These are phyloP conservation scores for Pseudocercospora cruenta DNA, from an alignment of 2,329 filamentous ascomycete species.

Conservation along the genomic window DNA sequence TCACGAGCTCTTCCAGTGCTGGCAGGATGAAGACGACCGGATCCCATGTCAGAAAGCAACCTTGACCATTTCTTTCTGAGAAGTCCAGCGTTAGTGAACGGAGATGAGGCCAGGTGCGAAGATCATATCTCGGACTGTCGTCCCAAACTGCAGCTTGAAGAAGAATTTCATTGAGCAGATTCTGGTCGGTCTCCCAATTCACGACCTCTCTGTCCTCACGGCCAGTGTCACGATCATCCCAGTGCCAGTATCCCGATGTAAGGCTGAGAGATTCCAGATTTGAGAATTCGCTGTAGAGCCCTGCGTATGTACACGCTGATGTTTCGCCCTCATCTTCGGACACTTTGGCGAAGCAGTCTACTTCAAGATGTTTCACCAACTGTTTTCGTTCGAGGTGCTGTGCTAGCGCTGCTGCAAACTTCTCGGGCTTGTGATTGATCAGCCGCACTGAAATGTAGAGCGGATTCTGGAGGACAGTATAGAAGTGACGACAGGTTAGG, in stretches of 20 bases:
- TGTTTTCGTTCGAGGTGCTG: neutral
- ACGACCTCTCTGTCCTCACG: neutral
- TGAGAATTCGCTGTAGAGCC: neutral
- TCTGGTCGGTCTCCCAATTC: neutral
- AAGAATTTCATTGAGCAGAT: neutral
- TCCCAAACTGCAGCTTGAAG: no score
- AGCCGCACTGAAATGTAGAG: neutral
- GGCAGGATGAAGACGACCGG: neutral
- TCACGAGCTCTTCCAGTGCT: neutral
- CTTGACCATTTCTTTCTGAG: neutral
- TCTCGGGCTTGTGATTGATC: neutral
- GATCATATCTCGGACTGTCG: neutral
- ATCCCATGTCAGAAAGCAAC: neutral
- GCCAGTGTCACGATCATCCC: neutral
- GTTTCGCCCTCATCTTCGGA: neutral
- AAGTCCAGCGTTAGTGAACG: neutral
- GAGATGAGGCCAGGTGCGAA: neutral
- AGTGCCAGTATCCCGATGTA: neutral
- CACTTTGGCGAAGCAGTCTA: neutral
- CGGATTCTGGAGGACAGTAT: neutral
- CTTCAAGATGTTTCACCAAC: neutral
- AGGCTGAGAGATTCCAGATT: neutral
- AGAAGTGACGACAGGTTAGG: neutral
- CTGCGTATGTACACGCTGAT: neutral
- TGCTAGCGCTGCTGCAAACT: neutral